Percentiles rank a stretch among this genome's conserved stretches.
These are phyloP conservation scores for Leccinum disarticulatum DNA, from an alignment of 768 basidiomycete genomes.

Conservation along the genomic window DNA sequence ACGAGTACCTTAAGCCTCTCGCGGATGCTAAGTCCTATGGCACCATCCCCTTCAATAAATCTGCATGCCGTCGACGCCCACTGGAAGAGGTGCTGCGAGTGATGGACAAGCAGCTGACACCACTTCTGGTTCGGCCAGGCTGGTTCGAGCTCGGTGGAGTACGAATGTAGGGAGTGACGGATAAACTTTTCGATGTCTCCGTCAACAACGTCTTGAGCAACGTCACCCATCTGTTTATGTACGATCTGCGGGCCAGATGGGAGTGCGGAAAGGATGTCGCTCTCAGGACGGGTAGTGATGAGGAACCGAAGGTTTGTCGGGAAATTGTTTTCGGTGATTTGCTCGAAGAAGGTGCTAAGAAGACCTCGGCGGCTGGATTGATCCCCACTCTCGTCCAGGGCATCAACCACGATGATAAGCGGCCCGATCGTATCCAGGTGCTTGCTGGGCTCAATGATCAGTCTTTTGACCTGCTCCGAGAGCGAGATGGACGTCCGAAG, in stretches of 20 bases:
- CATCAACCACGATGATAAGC: conserved; percentile 37
- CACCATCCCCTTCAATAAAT: conserved; percentile 24
- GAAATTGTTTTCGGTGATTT: conserved; percentile 11
- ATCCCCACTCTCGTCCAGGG: conserved; percentile 31
- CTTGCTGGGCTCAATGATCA: conserved; percentile 29
- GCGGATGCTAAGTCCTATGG: conserved; percentile 10
- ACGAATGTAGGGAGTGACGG: conserved; percentile 9
- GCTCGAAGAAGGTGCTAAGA: conserved; percentile 18
- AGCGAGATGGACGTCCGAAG: conserved; percentile 19
- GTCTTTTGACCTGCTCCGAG: conserved; percentile 27
- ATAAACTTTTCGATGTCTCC: conserved; percentile 18
- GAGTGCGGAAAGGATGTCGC: conserved; percentile 18
- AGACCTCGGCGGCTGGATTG: conserved; percentile 16
- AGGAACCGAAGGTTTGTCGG: conserved; percentile 28
- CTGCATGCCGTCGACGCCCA: conserved; percentile 34
- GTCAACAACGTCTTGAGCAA: conserved; percentile 14
- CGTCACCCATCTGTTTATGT: conserved; percentile 17
- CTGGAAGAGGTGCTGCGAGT: conserved; percentile 33
- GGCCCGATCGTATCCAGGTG: conserved; percentile 29
- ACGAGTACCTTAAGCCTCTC: conserved; percentile 18
- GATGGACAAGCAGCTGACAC: conserved; percentile 22
- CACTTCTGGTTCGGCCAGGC: conserved; percentile 21
- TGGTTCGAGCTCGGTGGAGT: conserved; percentile 13
- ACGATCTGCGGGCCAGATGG: conserved; percentile 3
- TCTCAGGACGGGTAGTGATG: conserved; percentile 29